A percentile compares a stretch with the other conserved stretches of the same genome.
phyloP scores from a whole-genome alignment of 2,329 filamentous ascomycete species.

The Pyricularia grisea region DNA sequence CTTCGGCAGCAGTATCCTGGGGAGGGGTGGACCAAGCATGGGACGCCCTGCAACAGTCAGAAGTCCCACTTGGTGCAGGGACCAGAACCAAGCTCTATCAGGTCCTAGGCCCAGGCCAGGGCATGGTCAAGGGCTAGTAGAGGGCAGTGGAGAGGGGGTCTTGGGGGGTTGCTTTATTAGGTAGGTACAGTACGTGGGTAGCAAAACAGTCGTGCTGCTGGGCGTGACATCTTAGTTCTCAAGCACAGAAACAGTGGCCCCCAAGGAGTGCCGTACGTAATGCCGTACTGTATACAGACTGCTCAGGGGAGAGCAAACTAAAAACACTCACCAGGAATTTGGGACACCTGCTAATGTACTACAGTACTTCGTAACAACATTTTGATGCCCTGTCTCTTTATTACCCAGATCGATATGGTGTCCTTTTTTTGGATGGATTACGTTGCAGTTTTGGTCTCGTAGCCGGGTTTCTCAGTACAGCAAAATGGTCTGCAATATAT shows the following conservation, averaged over 20 bases:
- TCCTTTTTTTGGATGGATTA: not conserved
- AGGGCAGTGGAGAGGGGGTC: not conserved
- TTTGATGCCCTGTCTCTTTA: not conserved
- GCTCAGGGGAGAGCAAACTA: not conserved
- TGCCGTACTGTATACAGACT: not conserved
- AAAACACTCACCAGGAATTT: not conserved
- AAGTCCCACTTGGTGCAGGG: not conserved
- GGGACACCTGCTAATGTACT: not conserved
- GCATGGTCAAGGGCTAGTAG: not conserved
- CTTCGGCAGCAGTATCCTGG: constrained; percentile 34
- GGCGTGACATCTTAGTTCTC: constrained; percentile 15
- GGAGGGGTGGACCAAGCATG: constrained; percentile 26
- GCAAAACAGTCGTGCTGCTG: not conserved
- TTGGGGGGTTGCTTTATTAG: not conserved
- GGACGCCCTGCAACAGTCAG: not conserved
- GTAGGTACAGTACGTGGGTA: not conserved
- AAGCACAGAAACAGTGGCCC: constrained; percentile 5
- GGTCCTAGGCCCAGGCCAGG: not conserved
- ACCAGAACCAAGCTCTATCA: constrained; percentile 5
- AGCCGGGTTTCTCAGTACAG: not conserved
- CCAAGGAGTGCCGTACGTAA: not conserved
- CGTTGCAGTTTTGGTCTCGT: not conserved
- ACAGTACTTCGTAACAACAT: not conserved
- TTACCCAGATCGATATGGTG: not conserved
- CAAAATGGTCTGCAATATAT: not conserved